Base-by-base conservation (phyloP, 495 filamentous ascomycete genomes). In the Aspergillus homomorphus region DNA sequence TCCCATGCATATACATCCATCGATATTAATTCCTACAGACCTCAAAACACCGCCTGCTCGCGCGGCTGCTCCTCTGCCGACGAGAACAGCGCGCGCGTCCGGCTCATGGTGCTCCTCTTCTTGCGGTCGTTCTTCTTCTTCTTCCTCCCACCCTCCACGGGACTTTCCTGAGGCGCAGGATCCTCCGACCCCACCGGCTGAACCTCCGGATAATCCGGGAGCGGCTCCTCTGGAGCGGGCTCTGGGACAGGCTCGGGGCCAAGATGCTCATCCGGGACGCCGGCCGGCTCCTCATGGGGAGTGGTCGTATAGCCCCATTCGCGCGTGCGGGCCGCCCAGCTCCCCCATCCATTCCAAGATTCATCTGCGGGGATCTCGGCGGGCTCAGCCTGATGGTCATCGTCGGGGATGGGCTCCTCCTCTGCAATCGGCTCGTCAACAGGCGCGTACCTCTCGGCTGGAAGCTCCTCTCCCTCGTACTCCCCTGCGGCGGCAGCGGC, bases 121-220 rank as follows among this genome's bases (percentile, higher is more conserved):
- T 51, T 51, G 4, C 48, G 48, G 24, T 28, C 28, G 20, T 50
- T 50, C 48, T 51, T 51, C 12, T 28, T 18, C 48, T 28, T 24
- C 23, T 51, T 51, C 48, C 30, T 51, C 7, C 48, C 48, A 16
- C 16, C 18, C 16, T 51, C 24, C 3, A 28, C 48, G 24, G 48
- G 24, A 15, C 16, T 18, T 18, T 51, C 48, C 33, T 38, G 14
- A 15, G n/a, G 15, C 23, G 23, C 15, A 23, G 30, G 23, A 38
- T 51, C 48, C 28, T 51, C 48, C 15, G 48, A 28, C 23, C 15
- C 23, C 12, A 28, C 28, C 15, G 23, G 48, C 48, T 51, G 48
- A 28, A 51, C 28, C 23, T 51, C 48, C 1, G 23, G 8, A n/a
- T 51, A 51, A 16, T 51, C 48, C 14, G 48, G 48, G 6, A 51